Conservation (phyloP, 2,329 filamentous ascomycete genomes). For the Colletotrichum lentis region DNA sequence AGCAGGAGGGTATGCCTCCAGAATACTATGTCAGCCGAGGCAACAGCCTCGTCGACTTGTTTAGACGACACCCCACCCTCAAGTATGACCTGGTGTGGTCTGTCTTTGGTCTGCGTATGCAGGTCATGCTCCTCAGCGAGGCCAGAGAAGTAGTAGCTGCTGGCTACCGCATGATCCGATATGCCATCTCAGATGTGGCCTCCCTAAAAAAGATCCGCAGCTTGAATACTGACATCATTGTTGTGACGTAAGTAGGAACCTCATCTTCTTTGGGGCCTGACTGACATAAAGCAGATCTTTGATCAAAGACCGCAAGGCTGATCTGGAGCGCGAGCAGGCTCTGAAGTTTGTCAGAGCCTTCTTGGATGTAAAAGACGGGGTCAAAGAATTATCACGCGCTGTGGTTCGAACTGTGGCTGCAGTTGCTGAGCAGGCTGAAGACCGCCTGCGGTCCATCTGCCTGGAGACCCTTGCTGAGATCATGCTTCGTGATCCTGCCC, state of each 20-base stretch:
- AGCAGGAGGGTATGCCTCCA: constrained; percentile 84
- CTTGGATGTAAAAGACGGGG: constrained; percentile 91
- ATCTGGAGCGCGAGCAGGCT: constrained; percentile 94
- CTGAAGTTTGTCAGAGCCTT: constrained; percentile 96
- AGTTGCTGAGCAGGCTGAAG: constrained; percentile 87
- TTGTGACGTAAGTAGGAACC: constrained; percentile 69
- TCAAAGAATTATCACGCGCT: constrained; percentile 84
- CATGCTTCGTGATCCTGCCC: constrained; percentile 81
- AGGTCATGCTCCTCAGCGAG: constrained; percentile 94
- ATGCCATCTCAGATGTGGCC: constrained; percentile 89
- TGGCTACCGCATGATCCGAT: constrained; percentile 90
- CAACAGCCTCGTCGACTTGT: constrained; percentile 94
- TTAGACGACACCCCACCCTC: constrained; percentile 88
- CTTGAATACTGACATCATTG: constrained; percentile 90
- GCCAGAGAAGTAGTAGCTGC: constrained; percentile 95
- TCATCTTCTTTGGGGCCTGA: not conserved
- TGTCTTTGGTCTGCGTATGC: constrained; percentile 90
- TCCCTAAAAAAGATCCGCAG: constrained; percentile 88
- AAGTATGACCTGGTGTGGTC: constrained; percentile 98
- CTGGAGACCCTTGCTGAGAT: constrained; percentile 94
- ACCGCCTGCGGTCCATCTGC: constrained; percentile 87
- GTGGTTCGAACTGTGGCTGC: constrained; percentile 90
- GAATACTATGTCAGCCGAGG: constrained; percentile 96
- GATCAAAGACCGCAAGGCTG: constrained; percentile 95
- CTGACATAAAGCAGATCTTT: constrained; percentile 66